These are phyloP conservation scores for Pseudoneurospora amorphoporcata DNA, from an alignment of 495 filamentous ascomycete species.

Conservation along the genomic window DNA sequence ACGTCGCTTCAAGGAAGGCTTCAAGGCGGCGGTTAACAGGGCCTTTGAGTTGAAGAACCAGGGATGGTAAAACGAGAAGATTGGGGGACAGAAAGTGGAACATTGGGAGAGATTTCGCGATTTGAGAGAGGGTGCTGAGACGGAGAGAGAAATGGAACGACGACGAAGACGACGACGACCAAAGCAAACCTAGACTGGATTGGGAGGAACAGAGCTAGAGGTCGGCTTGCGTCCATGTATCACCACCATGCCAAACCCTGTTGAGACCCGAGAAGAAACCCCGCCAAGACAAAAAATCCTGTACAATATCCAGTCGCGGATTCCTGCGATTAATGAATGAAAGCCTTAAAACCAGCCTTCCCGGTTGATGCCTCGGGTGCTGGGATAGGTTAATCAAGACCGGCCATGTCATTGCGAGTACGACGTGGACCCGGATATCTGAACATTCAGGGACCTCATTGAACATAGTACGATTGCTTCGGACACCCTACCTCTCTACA, in stretches of 20 bases:
- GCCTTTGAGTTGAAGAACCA: slow-evolving; percentile 57
- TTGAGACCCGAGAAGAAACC: background rate
- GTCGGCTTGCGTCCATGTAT: background rate
- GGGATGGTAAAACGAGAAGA: slow-evolving; percentile 50
- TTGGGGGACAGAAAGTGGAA: background rate
- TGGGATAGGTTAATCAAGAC: background rate
- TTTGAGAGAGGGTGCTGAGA: background rate
- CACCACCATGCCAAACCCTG: background rate
- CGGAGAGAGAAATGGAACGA: background rate
- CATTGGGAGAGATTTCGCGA: background rate
- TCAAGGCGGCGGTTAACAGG: slow-evolving; percentile 46
- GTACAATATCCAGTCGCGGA: background rate
- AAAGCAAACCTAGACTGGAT: background rate
- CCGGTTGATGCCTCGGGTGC: background rate
- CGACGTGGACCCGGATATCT: background rate
- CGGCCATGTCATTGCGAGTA: background rate
- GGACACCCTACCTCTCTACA: background rate
- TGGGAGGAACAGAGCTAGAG: background rate
- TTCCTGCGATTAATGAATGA: background rate
- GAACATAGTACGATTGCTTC: background rate
- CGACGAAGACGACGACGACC: background rate
- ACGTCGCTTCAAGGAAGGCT: slow-evolving; percentile 53
- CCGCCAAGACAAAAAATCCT: background rate
- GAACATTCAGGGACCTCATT: background rate
- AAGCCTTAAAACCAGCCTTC: background rate